Evolutionary conservation across 2,329 filamentous ascomycete genomes (phyloP).

Genomic region (Didymella pomorum): DNA sequence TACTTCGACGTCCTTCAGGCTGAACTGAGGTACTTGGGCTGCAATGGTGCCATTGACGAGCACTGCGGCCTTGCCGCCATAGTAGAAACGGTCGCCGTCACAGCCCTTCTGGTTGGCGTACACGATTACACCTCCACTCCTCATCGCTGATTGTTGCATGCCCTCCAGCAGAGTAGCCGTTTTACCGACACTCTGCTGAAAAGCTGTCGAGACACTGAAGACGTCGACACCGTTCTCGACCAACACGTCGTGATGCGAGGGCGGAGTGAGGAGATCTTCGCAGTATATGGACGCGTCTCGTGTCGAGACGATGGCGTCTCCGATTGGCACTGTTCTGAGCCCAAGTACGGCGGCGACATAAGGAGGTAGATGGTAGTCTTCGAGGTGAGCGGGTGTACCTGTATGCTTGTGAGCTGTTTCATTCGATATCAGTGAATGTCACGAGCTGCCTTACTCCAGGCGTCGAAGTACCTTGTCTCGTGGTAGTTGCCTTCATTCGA

Average conservation of each 20-base stretch:
- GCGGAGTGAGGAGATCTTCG: constrained; percentile 54
- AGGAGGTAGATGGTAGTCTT: constrained; percentile 43
- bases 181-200: constrained; percentile 73
- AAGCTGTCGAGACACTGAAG: constrained; percentile 71
- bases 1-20: constrained; percentile 61
- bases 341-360: constrained; percentile 56
- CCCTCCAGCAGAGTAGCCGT: constrained; percentile 69
- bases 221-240: constrained; percentile 74
- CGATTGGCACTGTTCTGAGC: constrained; percentile 67
- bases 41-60: constrained; percentile 68
- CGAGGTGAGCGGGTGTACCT: constrained; percentile 49
- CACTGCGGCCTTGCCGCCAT: constrained; percentile 66
- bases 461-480: constrained; percentile 50
- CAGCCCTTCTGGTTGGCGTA: constrained; percentile 65
- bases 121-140: constrained; percentile 64
- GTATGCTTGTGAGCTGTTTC: constrained; percentile 51
- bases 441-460: constrained; percentile 33
- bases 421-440: no score
- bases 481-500: constrained; percentile 71
- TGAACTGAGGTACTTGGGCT: constrained; percentile 72
- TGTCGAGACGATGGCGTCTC: constrained; percentile 65
- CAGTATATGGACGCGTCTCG: constrained; percentile 67
- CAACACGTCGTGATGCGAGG: constrained; percentile 64
- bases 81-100: constrained; percentile 45
- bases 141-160: constrained; percentile 70